These are phyloP conservation scores for Globisporangium nodosum DNA, from an alignment of 352 stramenopile species.

Conservation along the genomic window DNA sequence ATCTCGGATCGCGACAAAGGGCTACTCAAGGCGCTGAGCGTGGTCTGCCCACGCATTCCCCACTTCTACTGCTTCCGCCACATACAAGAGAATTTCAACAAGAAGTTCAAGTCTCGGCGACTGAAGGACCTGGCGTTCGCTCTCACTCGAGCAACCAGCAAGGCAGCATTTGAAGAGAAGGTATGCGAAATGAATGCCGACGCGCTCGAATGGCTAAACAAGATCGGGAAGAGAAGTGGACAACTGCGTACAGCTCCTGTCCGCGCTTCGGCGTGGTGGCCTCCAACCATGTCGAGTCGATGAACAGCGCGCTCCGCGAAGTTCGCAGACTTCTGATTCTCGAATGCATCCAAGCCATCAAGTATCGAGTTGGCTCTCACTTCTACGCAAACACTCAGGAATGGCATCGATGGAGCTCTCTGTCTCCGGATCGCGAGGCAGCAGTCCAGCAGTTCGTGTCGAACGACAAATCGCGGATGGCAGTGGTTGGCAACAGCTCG, in stretches of 20 bases:
- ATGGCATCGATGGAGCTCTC: background rate
- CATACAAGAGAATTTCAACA: constrained; percentile 13
- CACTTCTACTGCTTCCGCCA: constrained; percentile 12
- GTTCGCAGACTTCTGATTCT: constrained; percentile 1
- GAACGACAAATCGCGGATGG: background rate
- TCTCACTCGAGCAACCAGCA: background rate
- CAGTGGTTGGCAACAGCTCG: background rate
- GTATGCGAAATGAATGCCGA: background rate
- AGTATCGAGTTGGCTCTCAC: background rate
- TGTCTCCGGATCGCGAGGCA: background rate
- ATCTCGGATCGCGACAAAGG: constrained; percentile 1
- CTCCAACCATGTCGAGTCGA: constrained; percentile 9
- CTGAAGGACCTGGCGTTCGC: background rate
- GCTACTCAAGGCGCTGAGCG: background rate
- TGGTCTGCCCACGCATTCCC: background rate
- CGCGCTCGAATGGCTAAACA: background rate
- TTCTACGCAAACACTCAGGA: background rate
- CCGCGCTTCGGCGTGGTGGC: constrained; percentile 3
- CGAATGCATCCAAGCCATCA: constrained; percentile 8
- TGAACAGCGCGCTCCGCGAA: background rate
- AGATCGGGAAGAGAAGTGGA: background rate
- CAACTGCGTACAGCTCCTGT: constrained; percentile 3
- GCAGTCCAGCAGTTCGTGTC: background rate
- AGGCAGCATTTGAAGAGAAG: background rate
- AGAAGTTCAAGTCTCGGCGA: constrained; percentile 6